Base-by-base conservation (phyloP, 2,329 filamentous ascomycete species). In the Septoria petroselini region DNA sequence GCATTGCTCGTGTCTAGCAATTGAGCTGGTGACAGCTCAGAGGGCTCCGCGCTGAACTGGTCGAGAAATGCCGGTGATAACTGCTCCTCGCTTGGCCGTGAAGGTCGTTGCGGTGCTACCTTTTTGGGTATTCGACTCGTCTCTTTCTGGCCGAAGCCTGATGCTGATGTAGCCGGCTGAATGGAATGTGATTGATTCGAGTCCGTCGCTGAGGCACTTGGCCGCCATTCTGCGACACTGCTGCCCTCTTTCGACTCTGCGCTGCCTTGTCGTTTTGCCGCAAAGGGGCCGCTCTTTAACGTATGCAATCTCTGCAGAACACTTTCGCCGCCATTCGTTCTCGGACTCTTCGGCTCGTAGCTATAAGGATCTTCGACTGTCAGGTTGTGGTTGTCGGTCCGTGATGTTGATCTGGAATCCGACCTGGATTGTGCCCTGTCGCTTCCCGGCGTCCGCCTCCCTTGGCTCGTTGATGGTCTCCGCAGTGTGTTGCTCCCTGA, bases 281-380 rank as follows among this genome's bases (percentile, higher is more conserved):
- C 78, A 58, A 86, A 85, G 0, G 83, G 82, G 0, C 81, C 82
- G 0, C 82, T 79, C 2, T 78, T 75, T 58, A 85, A 80, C 5
- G 73, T 76, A 57, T 85, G 78, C 72, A 85, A 77, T 48, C 78
- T 78, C 52, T 78, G 73, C 58, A 84, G 62, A 25, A 85, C 31
- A 46, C 61, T 68, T 41, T 65, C 68, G 47, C 62, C 65, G n/a
- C 57, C 66, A 31, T 56, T 62, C 1, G 56, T 58, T 43, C 58
- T 62, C 21, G 78, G 76, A 53, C 72, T 79, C 30, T 67, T 67
- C 1, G 74, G 68, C 14, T 72, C 73, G 3, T 57, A 25, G 21
- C 38, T 40, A 27, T 49, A 53, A 12, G 48, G 45, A 45, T 51
- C 53, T 18, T 58, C 54, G 8, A 53, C 48, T 14, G 39, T 55